phyloP scores from a whole-genome alignment of 306 rosid genomes.

The Dalbergia cochinchinensis region DNA sequence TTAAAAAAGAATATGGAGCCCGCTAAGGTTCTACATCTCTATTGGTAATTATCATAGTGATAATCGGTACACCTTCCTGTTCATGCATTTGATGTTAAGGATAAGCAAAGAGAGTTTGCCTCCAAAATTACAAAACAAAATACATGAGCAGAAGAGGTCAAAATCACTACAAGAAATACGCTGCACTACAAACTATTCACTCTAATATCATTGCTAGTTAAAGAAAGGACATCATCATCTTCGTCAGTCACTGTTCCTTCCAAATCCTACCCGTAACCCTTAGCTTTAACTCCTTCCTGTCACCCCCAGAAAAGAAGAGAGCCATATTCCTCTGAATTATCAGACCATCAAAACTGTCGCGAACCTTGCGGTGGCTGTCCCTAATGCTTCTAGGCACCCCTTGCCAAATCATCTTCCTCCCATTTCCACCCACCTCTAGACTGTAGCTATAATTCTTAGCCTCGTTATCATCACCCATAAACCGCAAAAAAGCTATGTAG shows the following conservation, averaged over 20 bases:
- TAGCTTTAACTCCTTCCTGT: conserved; percentile 82
- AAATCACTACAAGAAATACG: conserved; percentile 35
- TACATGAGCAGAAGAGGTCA: conserved; percentile 59
- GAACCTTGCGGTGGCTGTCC: conserved; percentile 87
- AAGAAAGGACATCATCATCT: conserved; percentile 35
- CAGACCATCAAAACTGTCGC: conserved; percentile 90
- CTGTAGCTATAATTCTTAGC: conserved; percentile 92
- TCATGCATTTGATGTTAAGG: conserved; percentile 62
- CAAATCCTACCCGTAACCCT: conserved; percentile 94
- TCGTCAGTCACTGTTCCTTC: conserved; percentile 71
- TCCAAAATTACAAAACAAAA: conserved; percentile 55
- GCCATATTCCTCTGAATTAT: conserved; percentile 94
- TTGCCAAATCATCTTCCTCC: conserved; percentile 93
- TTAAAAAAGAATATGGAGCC: not conserved
- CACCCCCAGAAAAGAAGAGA: conserved; percentile 86
- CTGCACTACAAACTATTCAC: conserved; percentile 52
- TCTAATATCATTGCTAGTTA: conserved; percentile 37
- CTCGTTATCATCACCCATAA: conserved; percentile 92
- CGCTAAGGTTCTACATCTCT: conserved; percentile 41
- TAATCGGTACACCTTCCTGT: conserved; percentile 42
- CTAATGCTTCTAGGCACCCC: conserved; percentile 92
- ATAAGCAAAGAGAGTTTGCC: conserved; percentile 87
- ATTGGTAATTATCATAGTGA: conserved; percentile 34
- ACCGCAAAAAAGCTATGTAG: conserved; percentile 89
- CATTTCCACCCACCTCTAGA: conserved; percentile 94